Evolutionary conservation across 441 rosid species (phyloP), one percentile per base, ranked within the genome.

Genomic region (Brassica hybrid): DNA sequence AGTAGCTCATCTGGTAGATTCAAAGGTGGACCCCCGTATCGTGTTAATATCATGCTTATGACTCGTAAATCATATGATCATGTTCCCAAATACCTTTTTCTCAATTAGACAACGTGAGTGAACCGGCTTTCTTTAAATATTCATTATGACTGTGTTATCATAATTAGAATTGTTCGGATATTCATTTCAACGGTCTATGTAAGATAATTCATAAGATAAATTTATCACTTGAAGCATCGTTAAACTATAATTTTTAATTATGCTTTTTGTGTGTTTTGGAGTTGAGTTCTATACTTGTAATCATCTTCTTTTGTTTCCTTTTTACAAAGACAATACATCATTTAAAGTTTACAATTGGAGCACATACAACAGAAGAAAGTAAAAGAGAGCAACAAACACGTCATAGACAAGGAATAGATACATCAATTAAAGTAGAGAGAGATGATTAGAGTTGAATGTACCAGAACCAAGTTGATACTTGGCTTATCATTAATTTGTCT

Each of bases 21-120:
- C 10, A 7, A 67, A 68, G 68, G 52, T 75, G 79, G 73, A 25
- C 58, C 77, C 65, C 65, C 32, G 48, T 45, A 60, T 67, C 63
- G 68, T 72, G 69, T 48, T 78, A 59, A 61, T 73, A 69, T 48
- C 69, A 72, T 72, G 77, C 72, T 71, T 71, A 65, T 71, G 76
- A 65, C 61, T 72, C 76, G 59, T 57, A 57, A 58, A 78, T 71
- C 77, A 66, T 71, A 66, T 72, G 67, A 65, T 65, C 76, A 72
- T 71, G 73, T 72, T 72, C 56, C 67, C 41, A 60, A 25, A 60
- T 60, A 25, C 65, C 65, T 60, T 62, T 65, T 65, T 72, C 34
- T 54, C 63, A 6, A 38, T 27, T 60, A 23, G 64, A 60, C 38
- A 60, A 25, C 32, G 18, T 18, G 61, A 19, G 27, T 57, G 61